phyloP scores from a whole-genome alignment of 352 stramenopile species.

The Globisporangium abappressorium region DNA sequence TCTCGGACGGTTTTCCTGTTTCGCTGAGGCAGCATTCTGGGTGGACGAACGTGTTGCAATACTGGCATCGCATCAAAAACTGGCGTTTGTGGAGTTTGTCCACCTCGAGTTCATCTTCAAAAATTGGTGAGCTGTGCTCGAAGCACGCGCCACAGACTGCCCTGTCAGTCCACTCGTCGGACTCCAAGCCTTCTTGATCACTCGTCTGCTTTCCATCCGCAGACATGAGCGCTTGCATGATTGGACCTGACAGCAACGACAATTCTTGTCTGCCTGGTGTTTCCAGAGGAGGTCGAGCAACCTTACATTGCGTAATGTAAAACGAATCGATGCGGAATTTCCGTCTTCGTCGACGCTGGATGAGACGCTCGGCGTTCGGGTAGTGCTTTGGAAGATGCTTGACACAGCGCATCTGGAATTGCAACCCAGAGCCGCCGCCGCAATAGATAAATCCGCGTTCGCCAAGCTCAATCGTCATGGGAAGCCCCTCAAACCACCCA shows the following conservation, averaged over 20 bases:
- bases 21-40: slow-evolving; percentile 79
- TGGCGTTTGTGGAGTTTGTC: slow-evolving; percentile 66
- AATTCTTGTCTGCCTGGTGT: slow-evolving; percentile 21
- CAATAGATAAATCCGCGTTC: slow-evolving; percentile 62
- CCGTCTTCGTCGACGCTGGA: slow-evolving; percentile 45
- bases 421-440: slow-evolving; percentile 66
- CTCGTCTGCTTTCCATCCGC: slow-evolving; percentile 28
- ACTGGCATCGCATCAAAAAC: slow-evolving; percentile 83
- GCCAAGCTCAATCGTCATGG: slow-evolving; percentile 58
- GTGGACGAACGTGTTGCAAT: slow-evolving; percentile 82
- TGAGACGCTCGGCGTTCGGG: slow-evolving; percentile 34
- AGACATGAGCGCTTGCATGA: slow-evolving; percentile 50
- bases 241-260: slow-evolving; percentile 46
- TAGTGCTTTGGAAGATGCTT: slow-evolving; percentile 54
- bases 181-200: slow-evolving; percentile 14
- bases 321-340: slow-evolving; percentile 78
- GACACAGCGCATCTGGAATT: slow-evolving; percentile 65
- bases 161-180: slow-evolving; percentile 61
- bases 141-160: slow-evolving; percentile 78
- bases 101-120: slow-evolving; percentile 39
- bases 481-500: slow-evolving; percentile 78
- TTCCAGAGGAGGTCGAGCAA: slow-evolving; percentile 12
- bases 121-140: slow-evolving; percentile 55
- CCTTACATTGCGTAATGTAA: slow-evolving; percentile 61
- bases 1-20: slow-evolving; percentile 46